These are phyloP conservation scores for Microbotryum lychnidis-dioicae DNA, from an alignment of 1,284 basidiomycete genomes.

Conservation along the genomic window DNA sequence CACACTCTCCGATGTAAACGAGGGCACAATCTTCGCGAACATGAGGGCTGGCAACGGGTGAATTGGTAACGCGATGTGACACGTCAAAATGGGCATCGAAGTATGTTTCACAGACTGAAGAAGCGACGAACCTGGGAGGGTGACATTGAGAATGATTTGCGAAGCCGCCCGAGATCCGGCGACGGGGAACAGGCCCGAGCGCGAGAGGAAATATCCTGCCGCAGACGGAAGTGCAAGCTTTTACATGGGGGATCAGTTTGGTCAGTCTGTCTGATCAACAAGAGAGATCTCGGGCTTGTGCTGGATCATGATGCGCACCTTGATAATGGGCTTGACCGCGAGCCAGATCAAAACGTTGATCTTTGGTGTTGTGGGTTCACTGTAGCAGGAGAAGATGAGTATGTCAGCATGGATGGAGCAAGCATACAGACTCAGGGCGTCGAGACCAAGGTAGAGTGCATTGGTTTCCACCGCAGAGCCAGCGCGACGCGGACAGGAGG, in stretches of 20 bases:
- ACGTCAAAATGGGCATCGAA: not conserved
- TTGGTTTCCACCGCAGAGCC: too few species aligned
- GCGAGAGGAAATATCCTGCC: conserved; percentile 10
- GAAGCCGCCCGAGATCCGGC: conserved; percentile 9
- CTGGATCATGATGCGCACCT: not conserved
- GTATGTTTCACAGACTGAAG: too few species aligned
- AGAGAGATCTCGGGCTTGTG: too few species aligned
- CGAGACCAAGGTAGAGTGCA: too few species aligned
- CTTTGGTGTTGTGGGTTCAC: not conserved
- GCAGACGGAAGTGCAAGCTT: conserved; percentile 9
- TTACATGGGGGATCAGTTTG: conserved; percentile 8
- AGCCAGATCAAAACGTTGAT: conserved; percentile 22
- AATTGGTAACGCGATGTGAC: conserved; percentile 42
- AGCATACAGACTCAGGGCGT: too few species aligned
- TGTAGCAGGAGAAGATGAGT: too few species aligned
- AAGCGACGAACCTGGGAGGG: not conserved
- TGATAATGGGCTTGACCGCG: conserved; percentile 12
- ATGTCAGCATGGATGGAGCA: too few species aligned
- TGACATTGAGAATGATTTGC: conserved; percentile 5
- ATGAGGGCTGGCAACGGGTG: conserved; percentile 59
- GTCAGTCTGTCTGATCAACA: not conserved
- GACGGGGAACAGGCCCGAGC: conserved; percentile 1
- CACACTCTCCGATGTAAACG: conserved; percentile 60
- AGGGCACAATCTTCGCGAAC: conserved; percentile 67
- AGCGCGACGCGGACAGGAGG: too few species aligned